A percentile compares a stretch with the other conserved stretches of the same genome.
phyloP scores from a whole-genome alignment of 2,329 filamentous ascomycete species.

The Pseudocercospora musae region DNA sequence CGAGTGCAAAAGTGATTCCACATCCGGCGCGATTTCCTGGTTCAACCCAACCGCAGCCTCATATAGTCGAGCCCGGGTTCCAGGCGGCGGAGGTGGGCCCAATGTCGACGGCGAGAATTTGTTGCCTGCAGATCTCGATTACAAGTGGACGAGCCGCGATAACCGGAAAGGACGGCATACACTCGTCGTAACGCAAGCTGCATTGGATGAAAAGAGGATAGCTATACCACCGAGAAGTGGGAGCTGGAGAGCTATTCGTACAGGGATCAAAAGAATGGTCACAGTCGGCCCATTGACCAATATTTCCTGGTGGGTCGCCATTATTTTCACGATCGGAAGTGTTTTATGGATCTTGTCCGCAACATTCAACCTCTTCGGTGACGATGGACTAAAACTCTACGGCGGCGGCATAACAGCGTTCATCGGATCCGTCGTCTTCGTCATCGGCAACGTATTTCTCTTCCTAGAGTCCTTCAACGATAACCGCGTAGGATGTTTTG shows the following conservation, averaged over 20 bases:
- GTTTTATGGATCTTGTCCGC: constrained; percentile 50
- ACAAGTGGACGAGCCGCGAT: constrained; percentile 43
- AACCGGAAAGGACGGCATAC: constrained; percentile 40
- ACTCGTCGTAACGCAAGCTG: not conserved
- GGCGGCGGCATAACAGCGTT: constrained; percentile 63
- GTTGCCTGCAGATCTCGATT: constrained; percentile 20
- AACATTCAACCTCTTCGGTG: constrained; percentile 62
- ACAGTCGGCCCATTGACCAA: constrained; percentile 17
- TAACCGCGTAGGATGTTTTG: constrained; percentile 62
- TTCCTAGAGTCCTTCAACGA: constrained; percentile 67
- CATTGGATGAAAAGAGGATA: not conserved
- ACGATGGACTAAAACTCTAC: constrained; percentile 46
- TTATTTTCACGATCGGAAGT: constrained; percentile 52
- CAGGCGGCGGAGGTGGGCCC: not conserved
- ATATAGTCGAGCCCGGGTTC: not conserved
- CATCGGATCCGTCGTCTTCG: constrained; percentile 66
- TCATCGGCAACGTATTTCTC: constrained; percentile 57
- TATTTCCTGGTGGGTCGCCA: constrained; percentile 42
- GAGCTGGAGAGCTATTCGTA: not conserved
- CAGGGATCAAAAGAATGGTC: constrained; percentile 53
- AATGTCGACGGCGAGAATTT: not conserved
- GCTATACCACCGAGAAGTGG: not conserved
- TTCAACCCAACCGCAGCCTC: not conserved
- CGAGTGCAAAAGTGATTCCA: not conserved
- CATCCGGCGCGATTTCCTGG: not conserved